Conservation (phyloP, 192 early-diverging fungal species). For the Rhizoclosmatium globosum region DNA sequence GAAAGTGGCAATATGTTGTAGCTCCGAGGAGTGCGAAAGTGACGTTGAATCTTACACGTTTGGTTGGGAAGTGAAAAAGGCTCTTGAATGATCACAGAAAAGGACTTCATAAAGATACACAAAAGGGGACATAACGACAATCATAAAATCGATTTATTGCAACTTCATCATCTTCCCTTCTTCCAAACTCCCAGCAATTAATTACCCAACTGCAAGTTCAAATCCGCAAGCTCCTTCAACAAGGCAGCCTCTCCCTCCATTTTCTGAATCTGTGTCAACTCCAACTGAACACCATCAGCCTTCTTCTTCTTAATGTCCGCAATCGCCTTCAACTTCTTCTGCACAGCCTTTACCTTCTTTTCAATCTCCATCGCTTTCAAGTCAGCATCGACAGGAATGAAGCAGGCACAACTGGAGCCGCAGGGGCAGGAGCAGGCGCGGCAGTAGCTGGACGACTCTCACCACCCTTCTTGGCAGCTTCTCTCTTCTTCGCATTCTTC, state of each 20-base stretch:
- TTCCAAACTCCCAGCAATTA: not conserved
- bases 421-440: conserved; percentile 32
- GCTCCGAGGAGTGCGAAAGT: no score
- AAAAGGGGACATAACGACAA: no score
- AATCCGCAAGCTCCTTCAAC: conserved; percentile 60
- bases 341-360: conserved; percentile 86
- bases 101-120: no score
- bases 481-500: conserved; percentile 80
- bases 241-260: conserved; percentile 66
- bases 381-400: conserved; percentile 36
- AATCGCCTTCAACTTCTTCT: conserved; percentile 95
- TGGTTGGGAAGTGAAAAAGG: no score
- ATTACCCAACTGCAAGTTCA: conserved; percentile 32
- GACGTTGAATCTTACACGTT: no score
- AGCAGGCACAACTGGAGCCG: conserved; percentile 42
- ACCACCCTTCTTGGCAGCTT: conserved; percentile 59
- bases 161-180: no score
- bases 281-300: conserved; percentile 79
- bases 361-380: conserved; percentile 70
- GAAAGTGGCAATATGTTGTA: no score
- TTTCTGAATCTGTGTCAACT: conserved; percentile 85
- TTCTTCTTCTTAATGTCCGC: conserved; percentile 81
- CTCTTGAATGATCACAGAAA: no score
- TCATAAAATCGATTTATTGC: no score
- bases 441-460: conserved; percentile 18